Evolutionary conservation across 306 rosid genomes (phyloP), one percentile per base, ranked within the genome.

Genomic region (Prunus salicina): DNA sequence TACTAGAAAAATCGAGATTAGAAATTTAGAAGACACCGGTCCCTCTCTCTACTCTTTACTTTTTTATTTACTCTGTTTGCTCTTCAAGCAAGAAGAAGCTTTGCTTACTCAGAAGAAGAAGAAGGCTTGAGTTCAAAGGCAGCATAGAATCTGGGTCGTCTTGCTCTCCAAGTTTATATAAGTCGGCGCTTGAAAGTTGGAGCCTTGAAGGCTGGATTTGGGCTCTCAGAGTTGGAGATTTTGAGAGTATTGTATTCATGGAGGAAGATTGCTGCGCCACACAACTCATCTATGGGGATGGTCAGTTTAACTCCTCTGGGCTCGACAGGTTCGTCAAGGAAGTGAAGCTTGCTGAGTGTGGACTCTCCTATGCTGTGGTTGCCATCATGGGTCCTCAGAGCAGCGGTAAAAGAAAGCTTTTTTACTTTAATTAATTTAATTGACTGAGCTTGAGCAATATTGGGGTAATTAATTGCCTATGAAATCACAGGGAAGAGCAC

Each of bases 301-400:
- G 96, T 41, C 71, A 16, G 20, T 91, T 93, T 88, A 88, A 91
- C 67, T 87, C 67, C 27, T 47, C 80, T 56, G 98, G 89, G 41
- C 83, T 91, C 43, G 93, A 85, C 24, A 72, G 53, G 13, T 90
- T 93, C 86, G 79, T 84, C 64, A 80, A 76, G 28, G 67, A 81
- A 47, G 79, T 82, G 3, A 82, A 85, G 11, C 77, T 93, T 46
- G 72, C 78, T 38, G 32, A 76, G 2, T 82, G 88, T 65, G 94
- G 96, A 22, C 93, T 90, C 97, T 92, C 98, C 28, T 91, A 94
- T 30, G 94, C 96, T 12, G 94, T 94, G 9, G 91, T 94, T 25
- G 84, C 98, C 34, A 74, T 94, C 68, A 94, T 94, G 97, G 97
- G 98, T 8, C 97, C 98, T 47, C 98, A 94, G 73, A 88, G 97